phyloP scores from a whole-genome alignment of 805 yeast species.

The Zygosaccharomyces bailii region DNA sequence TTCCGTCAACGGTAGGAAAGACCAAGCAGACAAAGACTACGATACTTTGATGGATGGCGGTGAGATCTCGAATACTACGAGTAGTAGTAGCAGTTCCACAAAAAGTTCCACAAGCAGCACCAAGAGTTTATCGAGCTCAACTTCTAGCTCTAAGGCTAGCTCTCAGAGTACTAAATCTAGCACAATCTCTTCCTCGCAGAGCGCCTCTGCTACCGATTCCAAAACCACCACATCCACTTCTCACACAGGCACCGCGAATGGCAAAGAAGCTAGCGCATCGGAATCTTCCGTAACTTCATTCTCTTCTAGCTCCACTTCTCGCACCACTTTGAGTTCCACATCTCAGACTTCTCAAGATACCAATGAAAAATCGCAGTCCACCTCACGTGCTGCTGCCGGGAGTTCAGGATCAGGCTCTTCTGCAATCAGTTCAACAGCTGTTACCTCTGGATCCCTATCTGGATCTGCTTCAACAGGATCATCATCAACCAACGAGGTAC shows the following conservation, averaged over 20 bases:
- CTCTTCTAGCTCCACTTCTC: slow-evolving; percentile 10
- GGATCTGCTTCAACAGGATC: slow-evolving; percentile 11
- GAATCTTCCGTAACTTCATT: slow-evolving; percentile 9
- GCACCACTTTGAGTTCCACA: slow-evolving; percentile 9
- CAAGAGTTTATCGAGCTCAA: slow-evolving; percentile 9
- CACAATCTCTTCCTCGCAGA: slow-evolving; percentile 13
- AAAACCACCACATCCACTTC: no score
- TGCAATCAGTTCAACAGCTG: slow-evolving; percentile 7
- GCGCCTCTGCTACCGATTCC: no score
- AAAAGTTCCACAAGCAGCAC: slow-evolving; percentile 12
- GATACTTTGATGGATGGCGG: slow-evolving; percentile 28
- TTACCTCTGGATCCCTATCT: slow-evolving; percentile 6
- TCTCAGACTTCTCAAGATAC: slow-evolving; percentile 9
- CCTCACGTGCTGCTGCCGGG: slow-evolving; percentile 14
- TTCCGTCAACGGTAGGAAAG: slow-evolving; percentile 55
- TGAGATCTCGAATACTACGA: slow-evolving; percentile 17
- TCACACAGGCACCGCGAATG: slow-evolving; percentile 13
- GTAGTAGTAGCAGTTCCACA: slow-evolving; percentile 15
- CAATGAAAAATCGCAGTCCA: slow-evolving; percentile 1
- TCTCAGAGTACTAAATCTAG: slow-evolving; percentile 14
- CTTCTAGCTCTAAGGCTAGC: slow-evolving; percentile 13
- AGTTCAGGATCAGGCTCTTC: slow-evolving; percentile 15
- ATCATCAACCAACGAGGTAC: slow-evolving; percentile 5
- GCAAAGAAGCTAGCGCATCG: slow-evolving; percentile 12
- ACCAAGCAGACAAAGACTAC: slow-evolving; percentile 45